Conservation (phyloP, 2,329 filamentous ascomycete genomes). For the Trichophaea hybrida region DNA sequence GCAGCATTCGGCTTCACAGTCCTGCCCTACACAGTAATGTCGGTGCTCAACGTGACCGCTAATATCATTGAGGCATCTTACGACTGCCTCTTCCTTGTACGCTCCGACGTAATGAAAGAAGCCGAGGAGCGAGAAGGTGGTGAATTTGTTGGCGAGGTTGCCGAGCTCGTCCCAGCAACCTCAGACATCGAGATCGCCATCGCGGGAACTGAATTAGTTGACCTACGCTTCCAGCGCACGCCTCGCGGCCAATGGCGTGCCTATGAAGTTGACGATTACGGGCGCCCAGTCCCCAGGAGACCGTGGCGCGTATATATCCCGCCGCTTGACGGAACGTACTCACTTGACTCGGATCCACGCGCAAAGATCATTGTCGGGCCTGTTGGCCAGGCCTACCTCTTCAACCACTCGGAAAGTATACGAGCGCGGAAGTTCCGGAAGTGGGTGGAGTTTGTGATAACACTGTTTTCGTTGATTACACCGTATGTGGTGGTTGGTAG, state of each 20-base stretch:
- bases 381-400: conserved; percentile 15
- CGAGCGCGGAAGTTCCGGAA: conserved; percentile 9
- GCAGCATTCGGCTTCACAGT: conserved; percentile 29
- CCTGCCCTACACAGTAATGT: conserved; percentile 29
- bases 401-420: neutral
- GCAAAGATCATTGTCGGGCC: conserved; percentile 14
- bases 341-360: neutral
- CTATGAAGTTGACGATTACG: neutral
- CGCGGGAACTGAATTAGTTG: neutral
- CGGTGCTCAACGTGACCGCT: conserved; percentile 27
- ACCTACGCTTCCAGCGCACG: conserved; percentile 12
- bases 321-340: neutral
- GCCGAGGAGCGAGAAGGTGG: conserved; percentile 15
- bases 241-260: neutral
- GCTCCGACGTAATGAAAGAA: conserved; percentile 22
- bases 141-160: conserved; percentile 20
- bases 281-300: neutral
- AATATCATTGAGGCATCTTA: conserved; percentile 28
- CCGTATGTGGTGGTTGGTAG: conserved; percentile 17
- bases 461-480: conserved; percentile 13
- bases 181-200: neutral
- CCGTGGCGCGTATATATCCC: neutral
- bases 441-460: conserved; percentile 8
- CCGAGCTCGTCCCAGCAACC: conserved; percentile 10
- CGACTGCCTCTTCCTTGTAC: conserved; percentile 27